Conservation (phyloP, 2,329 filamentous ascomycete genomes). For the Lomentospora prolificans region DNA sequence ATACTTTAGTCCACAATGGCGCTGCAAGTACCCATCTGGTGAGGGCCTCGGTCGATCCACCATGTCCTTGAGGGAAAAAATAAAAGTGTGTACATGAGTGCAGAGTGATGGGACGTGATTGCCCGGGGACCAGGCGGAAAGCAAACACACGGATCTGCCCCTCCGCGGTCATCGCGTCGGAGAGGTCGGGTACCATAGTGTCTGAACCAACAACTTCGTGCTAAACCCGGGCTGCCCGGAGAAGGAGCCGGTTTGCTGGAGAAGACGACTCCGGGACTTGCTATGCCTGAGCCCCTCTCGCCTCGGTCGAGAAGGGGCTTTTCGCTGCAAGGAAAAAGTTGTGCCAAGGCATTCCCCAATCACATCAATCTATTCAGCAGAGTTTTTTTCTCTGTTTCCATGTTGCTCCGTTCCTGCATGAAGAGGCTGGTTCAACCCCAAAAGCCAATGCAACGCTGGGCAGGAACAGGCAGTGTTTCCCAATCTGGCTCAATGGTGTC, state of each 20-base stretch:
- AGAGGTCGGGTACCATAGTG: background rate
- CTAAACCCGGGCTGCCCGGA: slow-evolving; percentile 1
- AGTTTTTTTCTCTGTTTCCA: background rate
- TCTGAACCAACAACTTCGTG: background rate
- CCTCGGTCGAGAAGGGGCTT: background rate
- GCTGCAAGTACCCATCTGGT: background rate
- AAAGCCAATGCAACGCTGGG: background rate
- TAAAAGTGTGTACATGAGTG: background rate
- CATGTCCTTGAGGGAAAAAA: background rate
- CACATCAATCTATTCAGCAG: background rate
- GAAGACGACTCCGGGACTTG: background rate
- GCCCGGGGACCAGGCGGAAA: background rate
- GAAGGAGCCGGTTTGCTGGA: slow-evolving; percentile 7
- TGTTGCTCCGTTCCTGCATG: slow-evolving; percentile 2
- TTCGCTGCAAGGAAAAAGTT: background rate
- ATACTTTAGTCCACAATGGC: background rate
- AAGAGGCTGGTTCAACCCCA: background rate
- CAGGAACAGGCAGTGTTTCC: background rate
- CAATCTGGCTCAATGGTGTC: background rate
- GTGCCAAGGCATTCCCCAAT: background rate
- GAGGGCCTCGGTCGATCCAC: background rate
- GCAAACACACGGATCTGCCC: background rate
- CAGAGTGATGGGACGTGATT: background rate
- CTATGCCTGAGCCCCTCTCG: background rate
- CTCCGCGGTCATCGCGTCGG: background rate